Evolutionary conservation across 108 stramenopile species (phyloP).

Genomic region (Skeletonema marinoi): DNA sequence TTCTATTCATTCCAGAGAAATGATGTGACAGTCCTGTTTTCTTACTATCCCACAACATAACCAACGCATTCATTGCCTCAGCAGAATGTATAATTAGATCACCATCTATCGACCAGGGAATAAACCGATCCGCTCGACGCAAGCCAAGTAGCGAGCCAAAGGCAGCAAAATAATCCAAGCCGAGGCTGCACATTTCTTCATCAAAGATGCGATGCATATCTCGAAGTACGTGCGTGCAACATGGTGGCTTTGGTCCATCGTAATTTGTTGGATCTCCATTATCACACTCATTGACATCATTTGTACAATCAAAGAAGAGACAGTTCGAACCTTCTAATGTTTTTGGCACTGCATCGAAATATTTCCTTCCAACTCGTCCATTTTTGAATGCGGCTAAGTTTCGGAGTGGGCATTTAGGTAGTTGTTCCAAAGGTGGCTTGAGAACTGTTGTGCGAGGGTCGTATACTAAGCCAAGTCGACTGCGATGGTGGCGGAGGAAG

Average conservation of each 20-base stretch:
- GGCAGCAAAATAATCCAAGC: background rate
- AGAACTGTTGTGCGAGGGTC: too few relatives aligned
- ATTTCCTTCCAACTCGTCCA: background rate
- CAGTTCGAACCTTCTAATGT: background rate
- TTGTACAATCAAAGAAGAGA: background rate
- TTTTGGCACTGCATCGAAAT: background rate
- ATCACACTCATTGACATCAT: background rate
- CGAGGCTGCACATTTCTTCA: background rate
- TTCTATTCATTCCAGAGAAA: background rate
- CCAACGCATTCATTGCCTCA: background rate
- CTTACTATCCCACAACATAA: background rate
- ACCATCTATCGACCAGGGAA: background rate
- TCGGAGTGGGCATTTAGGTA: background rate
- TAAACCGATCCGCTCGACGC: background rate
- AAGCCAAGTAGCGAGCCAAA: background rate
- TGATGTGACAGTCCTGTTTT: background rate
- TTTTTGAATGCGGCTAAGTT: background rate
- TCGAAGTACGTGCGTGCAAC: background rate
- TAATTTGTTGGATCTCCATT: background rate
- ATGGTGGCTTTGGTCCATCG: background rate
- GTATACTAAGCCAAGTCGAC: too few relatives aligned
- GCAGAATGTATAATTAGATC: background rate
- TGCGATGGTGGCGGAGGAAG: too few relatives aligned
- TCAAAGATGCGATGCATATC: background rate
- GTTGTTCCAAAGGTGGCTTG: too few relatives aligned